Percentiles rank a stretch among this genome's conserved stretches.
These are phyloP conservation scores for Neofusicoccum kwambonambiense DNA, from an alignment of 2,329 filamentous ascomycete species.

Conservation along the genomic window DNA sequence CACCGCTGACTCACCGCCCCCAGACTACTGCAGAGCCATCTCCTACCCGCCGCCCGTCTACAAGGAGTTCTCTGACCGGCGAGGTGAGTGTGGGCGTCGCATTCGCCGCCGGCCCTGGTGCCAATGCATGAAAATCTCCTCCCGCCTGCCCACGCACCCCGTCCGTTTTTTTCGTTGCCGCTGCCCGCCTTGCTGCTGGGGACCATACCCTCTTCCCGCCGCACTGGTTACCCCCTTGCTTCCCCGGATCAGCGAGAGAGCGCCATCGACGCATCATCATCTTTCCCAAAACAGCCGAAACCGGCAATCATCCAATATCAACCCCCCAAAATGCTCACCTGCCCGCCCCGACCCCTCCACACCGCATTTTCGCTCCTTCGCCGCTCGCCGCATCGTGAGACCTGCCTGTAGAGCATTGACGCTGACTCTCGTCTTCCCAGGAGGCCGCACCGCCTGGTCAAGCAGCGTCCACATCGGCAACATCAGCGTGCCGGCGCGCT, in stretches of 20 bases:
- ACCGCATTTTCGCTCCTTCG: not conserved
- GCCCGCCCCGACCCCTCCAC: not conserved
- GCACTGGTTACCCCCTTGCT: conserved; percentile 17
- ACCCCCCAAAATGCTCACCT: conserved; percentile 3
- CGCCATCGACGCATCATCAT: conserved; percentile 15
- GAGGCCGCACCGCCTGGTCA: conserved; percentile 39
- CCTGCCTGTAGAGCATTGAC: not conserved
- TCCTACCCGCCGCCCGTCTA: conserved; percentile 30
- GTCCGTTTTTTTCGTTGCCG: not conserved
- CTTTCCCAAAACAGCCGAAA: conserved; percentile 13
- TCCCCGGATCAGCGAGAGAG: conserved; percentile 16
- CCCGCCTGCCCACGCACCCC: not conserved
- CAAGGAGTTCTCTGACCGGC: conserved; percentile 38
- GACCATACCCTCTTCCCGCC: not conserved
- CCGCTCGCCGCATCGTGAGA: not conserved
- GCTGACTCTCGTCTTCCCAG: conserved; percentile 21
- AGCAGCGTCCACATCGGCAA: conserved; percentile 29
- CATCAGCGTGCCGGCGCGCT: conserved; percentile 30
- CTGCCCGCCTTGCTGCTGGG: conserved; percentile 5
- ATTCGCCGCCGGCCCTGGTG: not conserved
- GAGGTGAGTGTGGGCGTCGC: conserved; percentile 27
- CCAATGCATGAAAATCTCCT: not conserved
- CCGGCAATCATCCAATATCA: conserved; percentile 16
- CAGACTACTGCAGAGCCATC: conserved; percentile 33
- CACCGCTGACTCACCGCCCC: conserved; percentile 15